Conservation (phyloP, 306 rosid genomes). For the Sicyos baderoa region DNA sequence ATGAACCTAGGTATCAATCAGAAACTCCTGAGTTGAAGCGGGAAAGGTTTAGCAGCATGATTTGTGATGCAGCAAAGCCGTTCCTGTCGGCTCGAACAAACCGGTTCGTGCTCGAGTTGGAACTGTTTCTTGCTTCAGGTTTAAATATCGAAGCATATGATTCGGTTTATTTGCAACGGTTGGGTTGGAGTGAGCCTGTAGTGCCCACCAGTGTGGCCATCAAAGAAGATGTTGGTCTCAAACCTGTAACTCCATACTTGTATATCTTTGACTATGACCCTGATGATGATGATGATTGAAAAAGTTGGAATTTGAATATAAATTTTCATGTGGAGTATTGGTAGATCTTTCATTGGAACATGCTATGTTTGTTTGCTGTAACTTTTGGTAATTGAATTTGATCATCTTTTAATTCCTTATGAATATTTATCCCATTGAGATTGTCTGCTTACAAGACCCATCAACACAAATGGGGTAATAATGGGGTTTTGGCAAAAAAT, state of each 20-base stretch:
- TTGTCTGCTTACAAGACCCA: not conserved
- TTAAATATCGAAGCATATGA: constrained; percentile 80
- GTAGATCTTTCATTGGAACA: not conserved
- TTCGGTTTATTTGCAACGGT: constrained; percentile 64
- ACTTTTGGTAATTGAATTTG: not conserved
- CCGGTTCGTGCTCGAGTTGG: constrained; percentile 58
- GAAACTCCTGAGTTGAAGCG: constrained; percentile 37
- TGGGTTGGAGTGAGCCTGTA: constrained; percentile 64
- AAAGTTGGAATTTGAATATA: not conserved
- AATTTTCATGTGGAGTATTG: not conserved
- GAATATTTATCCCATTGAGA: not conserved
- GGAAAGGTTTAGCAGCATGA: constrained; percentile 43
- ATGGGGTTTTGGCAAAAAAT: no score
- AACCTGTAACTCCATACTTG: constrained; percentile 52
- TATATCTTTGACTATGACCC: constrained; percentile 54
- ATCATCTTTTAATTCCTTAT: not conserved
- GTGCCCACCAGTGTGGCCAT: constrained; percentile 30
- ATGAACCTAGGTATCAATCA: constrained; percentile 27
- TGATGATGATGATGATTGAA: constrained; percentile 41
- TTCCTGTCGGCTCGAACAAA: constrained; percentile 56
- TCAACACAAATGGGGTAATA: no score
- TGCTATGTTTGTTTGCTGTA: not conserved
- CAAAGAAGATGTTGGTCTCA: constrained; percentile 33
- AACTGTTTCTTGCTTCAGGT: constrained; percentile 80
- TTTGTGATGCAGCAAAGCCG: constrained; percentile 58